These are phyloP conservation scores for Leucocoprinus leucothites DNA, from an alignment of 768 basidiomycete genomes.

Conservation along the genomic window DNA sequence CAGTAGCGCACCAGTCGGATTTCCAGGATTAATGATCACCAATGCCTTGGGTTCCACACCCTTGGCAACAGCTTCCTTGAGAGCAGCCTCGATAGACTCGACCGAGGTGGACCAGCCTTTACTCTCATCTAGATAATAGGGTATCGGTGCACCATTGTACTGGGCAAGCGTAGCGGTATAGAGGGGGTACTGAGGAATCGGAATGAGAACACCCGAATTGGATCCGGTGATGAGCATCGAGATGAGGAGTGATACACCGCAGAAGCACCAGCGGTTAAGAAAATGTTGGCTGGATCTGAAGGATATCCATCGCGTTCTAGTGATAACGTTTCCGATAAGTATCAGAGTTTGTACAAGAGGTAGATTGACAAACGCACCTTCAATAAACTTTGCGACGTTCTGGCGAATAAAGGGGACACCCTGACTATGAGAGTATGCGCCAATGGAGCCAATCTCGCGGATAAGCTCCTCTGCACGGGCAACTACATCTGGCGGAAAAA, in stretches of 20 bases:
- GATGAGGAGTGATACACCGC: conserved; percentile 89
- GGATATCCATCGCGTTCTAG: conserved; percentile 89
- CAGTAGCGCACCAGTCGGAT: conserved; percentile 91
- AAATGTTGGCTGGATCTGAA: conserved; percentile 80
- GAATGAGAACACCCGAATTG: conserved; percentile 81
- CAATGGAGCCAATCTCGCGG: conserved; percentile 85
- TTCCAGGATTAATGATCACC: conserved; percentile 98
- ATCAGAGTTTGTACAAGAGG: neutral
- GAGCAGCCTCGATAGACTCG: conserved; percentile 58
- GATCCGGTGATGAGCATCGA: conserved; percentile 72
- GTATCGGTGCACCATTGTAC: conserved; percentile 72
- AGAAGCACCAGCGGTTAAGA: conserved; percentile 93
- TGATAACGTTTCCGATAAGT: neutral
- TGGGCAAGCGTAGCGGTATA: conserved; percentile 95
- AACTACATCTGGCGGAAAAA: conserved; percentile 85
- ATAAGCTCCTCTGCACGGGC: conserved; percentile 79
- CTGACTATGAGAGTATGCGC: conserved; percentile 95
- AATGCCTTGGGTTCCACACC: conserved; percentile 75
- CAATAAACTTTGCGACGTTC: conserved; percentile 86
- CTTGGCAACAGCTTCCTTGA: conserved; percentile 60
- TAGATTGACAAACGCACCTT: conserved; percentile 46
- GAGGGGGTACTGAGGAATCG: conserved; percentile 97
- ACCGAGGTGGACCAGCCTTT: conserved; percentile 82
- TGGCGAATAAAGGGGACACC: conserved; percentile 87
- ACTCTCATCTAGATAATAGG: conserved; percentile 86